A percentile compares a stretch with the other conserved stretches of the same genome.
Conservation (phyloP, 495 filamentous ascomycete genomes). For the Daldinia concentrica region DNA sequence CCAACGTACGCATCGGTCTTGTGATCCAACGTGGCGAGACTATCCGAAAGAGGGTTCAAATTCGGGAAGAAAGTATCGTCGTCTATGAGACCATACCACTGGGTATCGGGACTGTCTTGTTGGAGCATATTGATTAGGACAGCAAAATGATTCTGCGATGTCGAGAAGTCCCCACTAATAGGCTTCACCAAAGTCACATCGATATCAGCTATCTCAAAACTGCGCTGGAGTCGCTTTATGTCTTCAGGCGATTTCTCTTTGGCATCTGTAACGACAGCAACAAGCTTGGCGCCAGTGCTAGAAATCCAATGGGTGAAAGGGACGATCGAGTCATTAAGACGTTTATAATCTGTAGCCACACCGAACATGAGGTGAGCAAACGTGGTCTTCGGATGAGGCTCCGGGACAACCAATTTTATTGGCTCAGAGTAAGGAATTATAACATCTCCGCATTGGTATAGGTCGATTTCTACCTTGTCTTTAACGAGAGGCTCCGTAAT, state of each 20-base stretch:
- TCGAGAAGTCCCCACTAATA: conserved; percentile 54
- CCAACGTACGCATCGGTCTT: conserved; percentile 66
- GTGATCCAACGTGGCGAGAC: conserved; percentile 58
- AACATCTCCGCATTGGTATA: conserved; percentile 41
- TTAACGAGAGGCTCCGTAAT: conserved; percentile 47
- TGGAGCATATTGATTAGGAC: conserved; percentile 66
- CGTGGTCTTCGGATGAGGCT: conserved; percentile 41
- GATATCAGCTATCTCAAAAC: conserved; percentile 54
- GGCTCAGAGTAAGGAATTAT: conserved; percentile 41
- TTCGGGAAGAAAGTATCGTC: conserved; percentile 81
- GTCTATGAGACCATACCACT: conserved; percentile 73
- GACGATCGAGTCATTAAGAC: conserved; percentile 65
- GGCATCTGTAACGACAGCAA: conserved; percentile 64
- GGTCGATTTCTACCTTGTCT: conserved; percentile 43
- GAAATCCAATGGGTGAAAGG: conserved; percentile 70
- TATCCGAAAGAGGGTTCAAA: conserved; percentile 63
- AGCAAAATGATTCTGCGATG: conserved; percentile 71
- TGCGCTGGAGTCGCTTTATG: conserved; percentile 43
- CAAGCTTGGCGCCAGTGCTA: conserved; percentile 62
- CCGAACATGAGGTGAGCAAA: conserved; percentile 59
- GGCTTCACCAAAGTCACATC: conserved; percentile 63
- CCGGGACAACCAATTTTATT: conserved; percentile 48
- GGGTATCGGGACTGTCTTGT: conserved; percentile 61
- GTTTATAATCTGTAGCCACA: conserved; percentile 65
- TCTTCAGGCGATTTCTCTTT: conserved; percentile 37